A percentile compares a stretch with the other conserved stretches of the same genome.
Conservation (phyloP, 2,329 filamentous ascomycete genomes). For the Sporothrix euskadiensis region DNA sequence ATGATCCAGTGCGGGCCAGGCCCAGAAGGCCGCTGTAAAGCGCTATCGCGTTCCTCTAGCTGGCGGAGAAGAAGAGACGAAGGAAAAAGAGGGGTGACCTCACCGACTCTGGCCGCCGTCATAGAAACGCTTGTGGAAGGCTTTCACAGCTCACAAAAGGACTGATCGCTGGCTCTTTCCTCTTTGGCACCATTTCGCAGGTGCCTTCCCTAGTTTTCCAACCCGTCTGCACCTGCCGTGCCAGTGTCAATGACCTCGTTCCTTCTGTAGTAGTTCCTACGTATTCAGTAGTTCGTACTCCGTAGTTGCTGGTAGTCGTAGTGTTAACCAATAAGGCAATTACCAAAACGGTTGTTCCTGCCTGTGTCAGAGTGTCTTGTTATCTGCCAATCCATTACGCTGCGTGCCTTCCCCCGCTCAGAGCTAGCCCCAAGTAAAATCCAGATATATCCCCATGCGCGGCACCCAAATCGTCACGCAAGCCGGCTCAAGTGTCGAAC, state of each 20-base stretch:
- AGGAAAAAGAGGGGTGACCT: constrained; percentile 21
- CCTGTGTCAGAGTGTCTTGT: not conserved
- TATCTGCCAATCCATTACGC: constrained; percentile 13
- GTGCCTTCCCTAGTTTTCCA: not conserved
- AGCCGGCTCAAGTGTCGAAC: constrained; percentile 20
- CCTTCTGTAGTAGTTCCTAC: not conserved
- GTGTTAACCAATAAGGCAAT: not conserved
- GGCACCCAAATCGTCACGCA: constrained; percentile 22
- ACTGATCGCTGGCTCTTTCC: constrained; percentile 18
- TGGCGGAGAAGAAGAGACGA: not conserved
- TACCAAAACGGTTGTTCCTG: constrained; percentile 2
- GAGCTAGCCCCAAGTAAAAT: constrained; percentile 21
- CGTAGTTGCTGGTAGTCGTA: not conserved
- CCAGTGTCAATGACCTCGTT: not conserved
- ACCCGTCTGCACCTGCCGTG: not conserved
- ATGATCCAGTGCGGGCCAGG: not conserved
- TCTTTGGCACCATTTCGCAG: constrained; percentile 17
- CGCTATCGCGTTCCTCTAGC: not conserved
- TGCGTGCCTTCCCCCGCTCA: constrained; percentile 17
- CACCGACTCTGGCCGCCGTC: constrained; percentile 22
- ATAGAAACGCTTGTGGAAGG: not conserved
- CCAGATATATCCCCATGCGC: constrained; percentile 7
- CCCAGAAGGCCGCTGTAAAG: constrained; percentile 3
- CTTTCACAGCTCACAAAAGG: not conserved
- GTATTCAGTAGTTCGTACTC: not conserved